A percentile compares a stretch with the other conserved stretches of the same genome.
These are phyloP conservation scores for Eragrostis curvula DNA, from an alignment of 176 grass and related monocot genomes.

Conservation along the genomic window DNA sequence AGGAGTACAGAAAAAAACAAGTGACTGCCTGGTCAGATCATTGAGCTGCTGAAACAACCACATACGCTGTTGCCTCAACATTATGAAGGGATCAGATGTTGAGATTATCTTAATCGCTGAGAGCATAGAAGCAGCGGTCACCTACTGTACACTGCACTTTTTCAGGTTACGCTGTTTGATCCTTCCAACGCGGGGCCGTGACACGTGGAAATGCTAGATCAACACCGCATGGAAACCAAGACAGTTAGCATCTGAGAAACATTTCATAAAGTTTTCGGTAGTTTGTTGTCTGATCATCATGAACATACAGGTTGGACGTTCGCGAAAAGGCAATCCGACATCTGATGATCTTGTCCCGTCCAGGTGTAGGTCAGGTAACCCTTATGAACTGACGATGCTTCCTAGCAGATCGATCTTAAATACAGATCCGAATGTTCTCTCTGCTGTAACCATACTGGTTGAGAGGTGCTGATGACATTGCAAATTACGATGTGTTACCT, in stretches of 20 bases:
- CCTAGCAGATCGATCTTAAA: no score
- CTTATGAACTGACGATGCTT: no score
- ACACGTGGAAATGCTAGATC: background rate
- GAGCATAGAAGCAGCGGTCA: background rate
- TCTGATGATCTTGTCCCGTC: background rate
- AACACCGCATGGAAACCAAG: background rate
- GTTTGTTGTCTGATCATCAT: background rate
- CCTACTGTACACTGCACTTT: background rate
- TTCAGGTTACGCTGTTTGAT: background rate
- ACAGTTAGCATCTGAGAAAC: background rate
- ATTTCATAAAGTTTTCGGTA: background rate
- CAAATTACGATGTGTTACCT: no score
- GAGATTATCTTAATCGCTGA: background rate
- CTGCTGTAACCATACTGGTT: no score
- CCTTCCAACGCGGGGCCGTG: background rate
- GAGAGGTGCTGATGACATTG: no score
- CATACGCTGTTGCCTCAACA: slow-evolving; percentile 20
- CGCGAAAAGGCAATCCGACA: background rate
- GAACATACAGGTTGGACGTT: background rate
- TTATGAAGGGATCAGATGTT: background rate
- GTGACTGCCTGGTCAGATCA: background rate
- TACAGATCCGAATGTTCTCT: no score
- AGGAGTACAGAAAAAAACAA: background rate
- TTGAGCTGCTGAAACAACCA: background rate
- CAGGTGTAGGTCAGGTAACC: background rate